Base-by-base conservation (phyloP, 2,329 filamentous ascomycete genomes). In the Stemphylium beticola region DNA sequence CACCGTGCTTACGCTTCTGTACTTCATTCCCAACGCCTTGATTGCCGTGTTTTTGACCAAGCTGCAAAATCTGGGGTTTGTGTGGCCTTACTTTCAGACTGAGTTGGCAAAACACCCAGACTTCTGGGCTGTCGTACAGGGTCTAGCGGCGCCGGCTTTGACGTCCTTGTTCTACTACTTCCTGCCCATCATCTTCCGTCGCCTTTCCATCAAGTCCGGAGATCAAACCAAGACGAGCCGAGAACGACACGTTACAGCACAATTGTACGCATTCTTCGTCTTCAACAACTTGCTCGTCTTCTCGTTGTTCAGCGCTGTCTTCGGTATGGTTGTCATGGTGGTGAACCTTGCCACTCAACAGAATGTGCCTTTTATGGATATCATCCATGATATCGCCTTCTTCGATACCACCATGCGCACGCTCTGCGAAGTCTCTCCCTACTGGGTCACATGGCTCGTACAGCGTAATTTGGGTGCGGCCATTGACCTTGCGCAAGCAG, bases 281-380 rank as follows among this genome's bases (percentile, higher is more conserved):
- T 92, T 99, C 82, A 99, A 99, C 83, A 98, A 98, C 71, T 77
- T 99, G 50, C 81, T 99, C 62, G 87, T 98, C 53, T 98, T 98
- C 76, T 97, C 93, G 10, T 81, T 96, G 12, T 98, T 98, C 75
- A 91, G 90, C 39, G 87, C 91, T 1, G 77, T 92, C 14, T 97
- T 91, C 86, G 80, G 81, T 1, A 92, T 93, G 66, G 80, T 92
- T 8, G 78, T 86, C 0, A 80, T 80, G 4, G 86, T 96, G 33
- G 78, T 93, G 40, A 71, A 84, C 3, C 47, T 81, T 3, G 76
- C 82, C 0, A 83, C 85, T 34, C 77, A 82, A 15, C 81, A 65
- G 4, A 59, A 88, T 63, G 84, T 86, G 18, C 62, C 64, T 1
- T 69, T 10, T 91, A 89, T 87, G 76, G 43, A 87, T 17, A 87